These are phyloP conservation scores for Aulographum hederae DNA, from an alignment of 2,329 filamentous ascomycete species.

Conservation along the genomic window DNA sequence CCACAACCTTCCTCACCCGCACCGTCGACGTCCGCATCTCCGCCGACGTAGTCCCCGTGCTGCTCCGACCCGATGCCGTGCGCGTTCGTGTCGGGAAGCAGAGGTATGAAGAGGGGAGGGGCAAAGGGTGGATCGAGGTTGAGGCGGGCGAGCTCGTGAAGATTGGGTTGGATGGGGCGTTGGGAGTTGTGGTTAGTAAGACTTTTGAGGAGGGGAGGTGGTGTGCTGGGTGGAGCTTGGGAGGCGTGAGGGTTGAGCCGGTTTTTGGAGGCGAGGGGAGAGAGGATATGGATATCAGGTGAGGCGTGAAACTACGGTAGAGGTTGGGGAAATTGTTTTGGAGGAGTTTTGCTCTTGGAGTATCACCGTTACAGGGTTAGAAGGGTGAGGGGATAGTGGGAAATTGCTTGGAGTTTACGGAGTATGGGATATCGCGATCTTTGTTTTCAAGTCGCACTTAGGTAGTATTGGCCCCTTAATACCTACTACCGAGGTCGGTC, in stretches of 20 bases:
- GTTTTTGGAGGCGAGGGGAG: no score
- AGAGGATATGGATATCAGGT: no score
- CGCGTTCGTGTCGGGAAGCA: slow-evolving; percentile 15
- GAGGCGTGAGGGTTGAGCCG: slow-evolving; percentile 18
- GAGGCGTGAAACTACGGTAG: no score
- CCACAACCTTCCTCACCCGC: slow-evolving; percentile 12
- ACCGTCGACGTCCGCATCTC: slow-evolving; percentile 20
- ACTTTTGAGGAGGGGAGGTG: slow-evolving; percentile 13
- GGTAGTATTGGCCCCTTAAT: no score
- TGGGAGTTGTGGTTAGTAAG: slow-evolving; percentile 18
- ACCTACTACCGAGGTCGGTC: no score
- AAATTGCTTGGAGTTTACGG: no score
- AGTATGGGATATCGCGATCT: no score
- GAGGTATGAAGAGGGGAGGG: slow-evolving; percentile 12
- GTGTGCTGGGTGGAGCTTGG: slow-evolving; percentile 20
- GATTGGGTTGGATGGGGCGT: slow-evolving; percentile 17
- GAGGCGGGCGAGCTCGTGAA: slow-evolving; percentile 17
- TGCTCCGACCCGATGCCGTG: slow-evolving; percentile 19
- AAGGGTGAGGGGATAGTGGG: no score
- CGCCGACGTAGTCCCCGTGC: slow-evolving; percentile 17
- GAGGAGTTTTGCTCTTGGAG: no score
- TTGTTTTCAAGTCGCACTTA: no score
- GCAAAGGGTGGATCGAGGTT: slow-evolving; percentile 18
- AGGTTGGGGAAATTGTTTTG: no score
- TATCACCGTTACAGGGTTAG: no score